Conservation (phyloP, 768 basidiomycete genomes). For the Galerina sulciceps region DNA sequence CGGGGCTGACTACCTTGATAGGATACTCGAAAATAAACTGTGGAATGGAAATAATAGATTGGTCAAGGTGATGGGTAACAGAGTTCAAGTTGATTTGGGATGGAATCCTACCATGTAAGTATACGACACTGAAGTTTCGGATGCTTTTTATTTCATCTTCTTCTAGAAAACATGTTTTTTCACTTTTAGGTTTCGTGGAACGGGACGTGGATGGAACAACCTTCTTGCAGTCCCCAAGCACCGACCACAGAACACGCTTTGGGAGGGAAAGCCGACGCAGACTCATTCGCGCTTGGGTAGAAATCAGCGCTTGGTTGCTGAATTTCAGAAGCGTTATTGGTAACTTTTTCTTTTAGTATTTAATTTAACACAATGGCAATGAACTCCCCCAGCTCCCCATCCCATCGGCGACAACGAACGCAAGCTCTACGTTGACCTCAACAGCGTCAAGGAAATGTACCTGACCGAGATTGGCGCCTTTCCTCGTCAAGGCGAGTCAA, state of each 20-base stretch:
- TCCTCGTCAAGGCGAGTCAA: slow-evolving; percentile 66
- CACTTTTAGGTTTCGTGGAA: slow-evolving; percentile 45
- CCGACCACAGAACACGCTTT: slow-evolving; percentile 46
- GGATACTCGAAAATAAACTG: slow-evolving; percentile 75
- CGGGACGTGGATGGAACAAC: slow-evolving; percentile 41
- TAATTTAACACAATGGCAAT: slow-evolving; percentile 4
- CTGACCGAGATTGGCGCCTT: slow-evolving; percentile 77
- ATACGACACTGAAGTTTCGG: neutral
- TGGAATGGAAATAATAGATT: slow-evolving; percentile 71
- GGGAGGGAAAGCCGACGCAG: slow-evolving; percentile 60
- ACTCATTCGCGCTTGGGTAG: slow-evolving; percentile 82
- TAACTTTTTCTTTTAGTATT: slow-evolving; percentile 25
- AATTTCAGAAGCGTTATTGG: slow-evolving; percentile 57
- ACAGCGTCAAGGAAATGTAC: slow-evolving; percentile 70
- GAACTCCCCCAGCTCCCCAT: slow-evolving; percentile 40
- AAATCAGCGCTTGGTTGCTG: slow-evolving; percentile 67
- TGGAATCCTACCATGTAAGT: slow-evolving; percentile 66
- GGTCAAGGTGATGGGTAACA: slow-evolving; percentile 54
- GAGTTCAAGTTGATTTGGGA: slow-evolving; percentile 68
- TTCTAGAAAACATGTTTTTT: slow-evolving; percentile 48
- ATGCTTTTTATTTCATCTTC: neutral
- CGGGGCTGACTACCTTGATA: slow-evolving; percentile 28
- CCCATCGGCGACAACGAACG: slow-evolving; percentile 47
- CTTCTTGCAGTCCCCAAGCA: slow-evolving; percentile 57
- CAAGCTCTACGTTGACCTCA: slow-evolving; percentile 40